Base-by-base conservation (phyloP, 164 flowering plant genomes). In the Piper longum region DNA sequence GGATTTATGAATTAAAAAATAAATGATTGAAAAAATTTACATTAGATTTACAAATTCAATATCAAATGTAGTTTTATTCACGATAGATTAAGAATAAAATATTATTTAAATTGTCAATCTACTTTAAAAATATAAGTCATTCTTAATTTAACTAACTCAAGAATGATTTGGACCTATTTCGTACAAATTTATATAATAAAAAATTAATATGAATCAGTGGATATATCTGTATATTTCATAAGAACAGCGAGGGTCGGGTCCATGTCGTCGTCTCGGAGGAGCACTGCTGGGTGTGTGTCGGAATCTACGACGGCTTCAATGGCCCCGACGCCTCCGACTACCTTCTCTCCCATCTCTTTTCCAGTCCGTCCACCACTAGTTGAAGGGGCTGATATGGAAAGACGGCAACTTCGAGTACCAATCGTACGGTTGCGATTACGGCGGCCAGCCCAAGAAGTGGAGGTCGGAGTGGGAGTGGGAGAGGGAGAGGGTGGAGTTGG, bases 381-480 rank as follows among this genome's bases (percentile, higher is more conserved):
- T 84, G 67, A 81, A 82, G 74, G 88, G 88, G 26, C 58, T 84
- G 67, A 76, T 84, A 48, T 84, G 88, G 88, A 81, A 82, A 64
- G 77, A 76, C 70, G 84, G 80, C 12, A 77, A 6, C 3, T 48
- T 48, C 14, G 52, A 48, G 14, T 48, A 5, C 52, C 52, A 5
- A 26, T 26, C 36, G 36, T 26, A 26, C 36, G 36, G 36, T 26
- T 26, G 36, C 36, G 36, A 26, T 2, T 1, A 26, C 36, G 1
- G 36, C n/a, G 2, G 36, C 36, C 1, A 26, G 36, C 36, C 36
- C 36, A 48, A 14, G 52, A 48, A 48, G 52, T 83, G 88, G 88
- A 83, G 77, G 76, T 83, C 77, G 71, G 85, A 83, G 72, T 83
- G 88, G 71, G 85, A 83, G 72, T 83, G 88, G 88, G 82, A 81